These are phyloP conservation scores for Tripterygium wilfordii DNA, from an alignment of 177 flowering plant genomes.

Conservation along the genomic window DNA sequence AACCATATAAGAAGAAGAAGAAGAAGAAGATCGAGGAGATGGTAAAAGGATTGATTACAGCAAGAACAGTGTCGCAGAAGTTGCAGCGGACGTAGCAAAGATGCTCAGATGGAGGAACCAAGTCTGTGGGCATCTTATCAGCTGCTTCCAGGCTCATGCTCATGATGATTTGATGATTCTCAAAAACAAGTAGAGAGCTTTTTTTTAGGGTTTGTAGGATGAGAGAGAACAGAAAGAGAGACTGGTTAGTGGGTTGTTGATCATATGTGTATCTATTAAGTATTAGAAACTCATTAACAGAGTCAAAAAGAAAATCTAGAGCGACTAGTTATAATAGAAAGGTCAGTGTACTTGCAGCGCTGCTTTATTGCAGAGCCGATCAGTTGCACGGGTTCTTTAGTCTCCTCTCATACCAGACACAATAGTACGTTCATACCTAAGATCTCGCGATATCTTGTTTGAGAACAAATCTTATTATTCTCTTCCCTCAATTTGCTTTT, in stretches of 20 bases:
- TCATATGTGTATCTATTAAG: too few relatives aligned
- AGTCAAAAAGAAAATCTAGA: slow-evolving; percentile 22
- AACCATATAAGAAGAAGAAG: background rate
- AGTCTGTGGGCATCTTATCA: slow-evolving; percentile 43
- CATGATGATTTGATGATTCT: too few relatives aligned
- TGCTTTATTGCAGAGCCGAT: slow-evolving; percentile 6
- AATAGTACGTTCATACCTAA: too few relatives aligned
- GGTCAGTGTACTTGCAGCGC: background rate
- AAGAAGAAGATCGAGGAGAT: background rate
- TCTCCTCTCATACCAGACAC: too few relatives aligned
- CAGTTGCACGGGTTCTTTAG: background rate
- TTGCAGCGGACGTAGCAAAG: slow-evolving; percentile 93
- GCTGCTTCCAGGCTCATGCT: slow-evolving; percentile 18
- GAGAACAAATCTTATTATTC: too few relatives aligned
- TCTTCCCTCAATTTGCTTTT: too few relatives aligned
- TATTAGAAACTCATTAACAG: too few relatives aligned
- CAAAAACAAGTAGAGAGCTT: background rate
- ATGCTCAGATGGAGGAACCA: slow-evolving; percentile 52
- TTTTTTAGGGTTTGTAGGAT: background rate
- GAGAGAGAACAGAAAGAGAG: background rate
- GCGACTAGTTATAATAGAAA: slow-evolving; percentile 15
- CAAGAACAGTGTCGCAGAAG: slow-evolving; percentile 90
- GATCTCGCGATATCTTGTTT: too few relatives aligned
- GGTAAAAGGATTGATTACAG: slow-evolving; percentile 37
- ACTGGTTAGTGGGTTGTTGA: too few relatives aligned